Evolutionary conservation across 257 asterid species (phyloP).

Genomic region (Ilex aquifolium): DNA sequence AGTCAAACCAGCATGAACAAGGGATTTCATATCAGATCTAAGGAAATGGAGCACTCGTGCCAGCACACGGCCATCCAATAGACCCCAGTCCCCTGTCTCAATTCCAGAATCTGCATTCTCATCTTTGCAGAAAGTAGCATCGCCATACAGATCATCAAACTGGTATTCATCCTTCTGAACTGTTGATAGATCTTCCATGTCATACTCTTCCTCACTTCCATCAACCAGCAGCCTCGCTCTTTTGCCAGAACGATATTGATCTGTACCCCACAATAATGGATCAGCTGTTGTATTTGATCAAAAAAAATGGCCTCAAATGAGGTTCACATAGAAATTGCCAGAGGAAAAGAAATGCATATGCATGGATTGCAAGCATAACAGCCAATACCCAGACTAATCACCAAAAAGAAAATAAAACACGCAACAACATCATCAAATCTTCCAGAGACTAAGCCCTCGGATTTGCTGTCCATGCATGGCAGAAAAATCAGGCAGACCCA

Average conservation of each 20-base stretch:
- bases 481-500: too few relatives aligned
- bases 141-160: constrained; percentile 67
- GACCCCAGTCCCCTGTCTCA: constrained; percentile 64
- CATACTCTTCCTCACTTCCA: constrained; percentile 61
- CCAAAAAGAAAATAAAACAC: too few relatives aligned
- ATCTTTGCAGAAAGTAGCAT: constrained; percentile 39
- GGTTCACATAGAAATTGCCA: too few relatives aligned
- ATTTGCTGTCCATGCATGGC: too few relatives aligned
- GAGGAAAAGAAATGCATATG: too few relatives aligned
- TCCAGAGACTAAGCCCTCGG: too few relatives aligned
- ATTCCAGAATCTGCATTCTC: constrained; percentile 27
- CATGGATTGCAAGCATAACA: too few relatives aligned
- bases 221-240: constrained; percentile 41
- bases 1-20: constrained; percentile 64
- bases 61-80: constrained; percentile 65
- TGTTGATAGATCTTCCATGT: constrained; percentile 42
- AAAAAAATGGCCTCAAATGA: too few relatives aligned
- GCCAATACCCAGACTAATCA: too few relatives aligned
- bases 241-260: constrained; percentile 62
- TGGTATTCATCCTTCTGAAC: constrained; percentile 34
- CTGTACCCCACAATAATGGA: constrained; percentile 20
- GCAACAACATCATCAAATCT: too few relatives aligned
- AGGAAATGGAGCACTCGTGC: constrained; percentile 93
- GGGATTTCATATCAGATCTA: constrained; percentile 72
- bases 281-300: background rate